Conservation (phyloP, 1,139 yeast genomes). For the Wickerhamomyces sp. region DNA sequence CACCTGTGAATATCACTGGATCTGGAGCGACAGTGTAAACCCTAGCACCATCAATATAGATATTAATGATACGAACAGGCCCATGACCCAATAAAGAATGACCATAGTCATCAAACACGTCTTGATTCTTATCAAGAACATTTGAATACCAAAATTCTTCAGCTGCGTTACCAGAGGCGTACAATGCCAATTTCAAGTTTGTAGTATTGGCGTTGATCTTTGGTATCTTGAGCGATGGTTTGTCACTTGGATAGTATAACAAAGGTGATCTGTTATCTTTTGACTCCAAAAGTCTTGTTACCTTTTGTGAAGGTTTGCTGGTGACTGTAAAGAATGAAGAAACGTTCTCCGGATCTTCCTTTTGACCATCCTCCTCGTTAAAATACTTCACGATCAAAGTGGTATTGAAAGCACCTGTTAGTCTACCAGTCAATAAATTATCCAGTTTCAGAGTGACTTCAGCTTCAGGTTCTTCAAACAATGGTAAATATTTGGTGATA, state of each 20-base stretch:
- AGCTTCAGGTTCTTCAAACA: slow-evolving; percentile 41
- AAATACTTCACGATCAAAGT: slow-evolving; percentile 51
- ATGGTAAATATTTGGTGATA: slow-evolving; percentile 48
- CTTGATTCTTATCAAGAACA: slow-evolving; percentile 44
- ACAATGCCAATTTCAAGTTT: slow-evolving; percentile 41
- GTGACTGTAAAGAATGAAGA: slow-evolving; percentile 17
- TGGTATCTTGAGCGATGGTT: slow-evolving; percentile 38
- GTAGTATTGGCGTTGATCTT: slow-evolving; percentile 22
- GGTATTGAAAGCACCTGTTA: slow-evolving; percentile 61
- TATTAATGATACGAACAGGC: slow-evolving; percentile 52
- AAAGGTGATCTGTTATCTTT: slow-evolving; percentile 37
- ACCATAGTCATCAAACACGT: slow-evolving; percentile 34
- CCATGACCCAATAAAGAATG: slow-evolving; percentile 55
- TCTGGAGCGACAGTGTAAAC: slow-evolving; percentile 50
- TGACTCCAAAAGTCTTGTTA: slow-evolving; percentile 14
- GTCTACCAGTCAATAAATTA: slow-evolving; percentile 51
- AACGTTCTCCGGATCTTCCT: slow-evolving; percentile 7
- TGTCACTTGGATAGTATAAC: slow-evolving; percentile 38
- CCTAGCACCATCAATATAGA: slow-evolving; percentile 44
- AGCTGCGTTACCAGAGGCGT: slow-evolving; percentile 69
- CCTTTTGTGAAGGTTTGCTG: slow-evolving; percentile 19
- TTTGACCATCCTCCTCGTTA: slow-evolving; percentile 26
- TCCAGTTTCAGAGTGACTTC: slow-evolving; percentile 55
- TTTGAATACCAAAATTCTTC: slow-evolving; percentile 86
- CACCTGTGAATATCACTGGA: slow-evolving; percentile 72